A percentile compares a stretch with the other conserved stretches of the same genome.
Evolutionary conservation across 2,329 filamentous ascomycete genomes (phyloP).

Genomic region (Penicillium psychrosexuale): DNA sequence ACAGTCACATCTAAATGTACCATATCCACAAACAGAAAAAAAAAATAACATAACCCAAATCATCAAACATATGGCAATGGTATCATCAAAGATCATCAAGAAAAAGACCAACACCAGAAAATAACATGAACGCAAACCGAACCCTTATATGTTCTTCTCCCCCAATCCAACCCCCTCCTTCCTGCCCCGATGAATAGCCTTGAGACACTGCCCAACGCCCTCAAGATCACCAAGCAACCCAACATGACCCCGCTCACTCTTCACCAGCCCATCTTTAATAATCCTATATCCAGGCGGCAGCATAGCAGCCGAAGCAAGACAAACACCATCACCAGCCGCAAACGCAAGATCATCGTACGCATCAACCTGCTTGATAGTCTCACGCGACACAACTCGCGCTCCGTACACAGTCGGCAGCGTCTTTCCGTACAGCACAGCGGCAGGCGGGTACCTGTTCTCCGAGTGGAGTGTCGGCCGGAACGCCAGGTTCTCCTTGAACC

Average conservation of each 20-base stretch:
- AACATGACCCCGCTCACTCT: conserved; percentile 81
- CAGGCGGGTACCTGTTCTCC: conserved; percentile 75
- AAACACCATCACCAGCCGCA: conserved; percentile 83
- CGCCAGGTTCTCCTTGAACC: conserved; percentile 72
- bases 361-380: conserved; percentile 71
- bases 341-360: conserved; percentile 86
- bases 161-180: conserved; percentile 70
- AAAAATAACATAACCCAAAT: not conserved
- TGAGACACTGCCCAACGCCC: conserved; percentile 71
- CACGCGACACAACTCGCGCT: conserved; percentile 68
- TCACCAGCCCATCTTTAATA: conserved; percentile 70
- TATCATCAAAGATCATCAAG: conserved; percentile 16
- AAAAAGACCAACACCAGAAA: conserved; percentile 4
- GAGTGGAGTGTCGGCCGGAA: conserved; percentile 58
- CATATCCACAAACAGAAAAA: not conserved
- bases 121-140: not conserved
- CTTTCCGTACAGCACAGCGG: conserved; percentile 82
- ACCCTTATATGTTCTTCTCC: conserved; percentile 4
- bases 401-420: conserved; percentile 80
- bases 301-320: conserved; percentile 81
- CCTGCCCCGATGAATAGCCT: conserved; percentile 65
- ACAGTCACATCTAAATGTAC: not conserved
- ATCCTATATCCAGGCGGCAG: conserved; percentile 74
- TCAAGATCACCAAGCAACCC: conserved; percentile 81
- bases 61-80: conserved; percentile 13